phyloP scores from a whole-genome alignment of 768 basidiomycete species.

The Phylloporus sp. region DNA sequence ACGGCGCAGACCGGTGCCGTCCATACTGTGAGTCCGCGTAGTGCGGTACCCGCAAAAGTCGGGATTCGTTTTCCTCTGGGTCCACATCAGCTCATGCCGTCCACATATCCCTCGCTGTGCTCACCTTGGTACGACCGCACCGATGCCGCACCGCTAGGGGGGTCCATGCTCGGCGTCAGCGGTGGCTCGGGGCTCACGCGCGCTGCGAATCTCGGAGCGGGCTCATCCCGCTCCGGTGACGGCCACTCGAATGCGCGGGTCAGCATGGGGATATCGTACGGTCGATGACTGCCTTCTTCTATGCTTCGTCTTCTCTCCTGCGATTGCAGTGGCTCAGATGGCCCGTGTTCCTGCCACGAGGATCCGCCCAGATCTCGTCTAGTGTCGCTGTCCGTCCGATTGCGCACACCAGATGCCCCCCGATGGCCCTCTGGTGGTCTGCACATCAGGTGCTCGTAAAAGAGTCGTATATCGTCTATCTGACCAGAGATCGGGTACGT shows the following conservation, averaged over 20 bases:
- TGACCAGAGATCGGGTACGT: constrained; percentile 15
- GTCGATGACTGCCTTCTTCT: constrained; percentile 10
- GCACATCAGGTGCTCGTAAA: constrained; percentile 25
- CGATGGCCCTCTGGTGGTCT: constrained; percentile 19
- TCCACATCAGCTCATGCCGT: constrained; percentile 5
- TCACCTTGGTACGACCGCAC: constrained; percentile 20
- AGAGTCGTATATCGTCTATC: constrained; percentile 12
- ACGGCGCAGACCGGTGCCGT: constrained; percentile 24
- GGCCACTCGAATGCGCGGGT: constrained; percentile 26
- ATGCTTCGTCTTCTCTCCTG: constrained; percentile 16
- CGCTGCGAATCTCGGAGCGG: constrained; percentile 5
- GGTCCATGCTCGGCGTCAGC: constrained; percentile 14
- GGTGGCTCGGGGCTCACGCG: constrained; percentile 15
- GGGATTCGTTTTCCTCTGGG: constrained; percentile 17
- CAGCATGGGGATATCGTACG: constrained; percentile 16
- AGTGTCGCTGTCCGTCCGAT: constrained; percentile 37
- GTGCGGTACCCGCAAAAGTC: constrained; percentile 16
- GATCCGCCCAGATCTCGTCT: constrained; percentile 46
- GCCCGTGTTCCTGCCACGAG: constrained; percentile 22
- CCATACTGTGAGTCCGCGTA: constrained; percentile 19
- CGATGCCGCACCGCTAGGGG: constrained; percentile 3
- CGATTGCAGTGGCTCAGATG: constrained; percentile 6
- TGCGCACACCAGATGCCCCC: constrained; percentile 13
- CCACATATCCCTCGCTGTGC: background rate
- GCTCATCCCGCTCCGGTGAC: constrained; percentile 17